Base-by-base conservation (phyloP, 306 rosid species). In the Carpinus fangiana region DNA sequence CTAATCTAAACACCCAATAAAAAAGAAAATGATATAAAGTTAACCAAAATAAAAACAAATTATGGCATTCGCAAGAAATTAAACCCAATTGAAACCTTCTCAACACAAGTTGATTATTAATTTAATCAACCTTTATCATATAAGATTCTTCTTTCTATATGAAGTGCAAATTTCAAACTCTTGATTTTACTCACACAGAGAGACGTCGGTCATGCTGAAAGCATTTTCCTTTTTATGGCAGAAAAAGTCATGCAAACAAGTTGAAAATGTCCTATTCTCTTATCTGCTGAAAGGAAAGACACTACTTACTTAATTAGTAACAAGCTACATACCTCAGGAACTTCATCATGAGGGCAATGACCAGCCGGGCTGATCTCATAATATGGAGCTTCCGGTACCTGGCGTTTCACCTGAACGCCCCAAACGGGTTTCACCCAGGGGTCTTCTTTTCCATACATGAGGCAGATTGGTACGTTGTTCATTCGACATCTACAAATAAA, bases 341-440 rank as follows among this genome's bases (percentile, higher is more conserved):
- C 97, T 89, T 94, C 98, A 85, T 94, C 97, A 72, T 94, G 98
- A 75, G 98, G 98, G 82, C 98, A 94, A 81, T 94, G 98, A 68
- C 98, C 98, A 9, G 97, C 97, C 2, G 98, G 94, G 87, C 97
- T 95, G 70, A 95, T 92, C 82, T 95, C 90, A 78, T 95, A 92
- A 75, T 90, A 95, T 31, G 96, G 93, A 84, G 98, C 92, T 82
- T 91, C 95, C 18, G 98, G 93, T 4, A 91, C 90, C 76, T 83
- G 83, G 46, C 59, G 81, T 86, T 92, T 95, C 81, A 90, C 97
- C 78, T 86, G 86, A 67, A 81, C 79, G 55, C 97, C 98, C 97
- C 97, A 95, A n/a, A 91, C 31, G 36, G 98, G 98, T 68, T 76
- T 91, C 79, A 95, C 98, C 98, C 98, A 95, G 0, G 98, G 98